Evolutionary conservation across 2,329 filamentous ascomycete genomes (phyloP), one percentile per base, ranked within the genome.

Genomic region (Erysiphe neolycopersici): DNA sequence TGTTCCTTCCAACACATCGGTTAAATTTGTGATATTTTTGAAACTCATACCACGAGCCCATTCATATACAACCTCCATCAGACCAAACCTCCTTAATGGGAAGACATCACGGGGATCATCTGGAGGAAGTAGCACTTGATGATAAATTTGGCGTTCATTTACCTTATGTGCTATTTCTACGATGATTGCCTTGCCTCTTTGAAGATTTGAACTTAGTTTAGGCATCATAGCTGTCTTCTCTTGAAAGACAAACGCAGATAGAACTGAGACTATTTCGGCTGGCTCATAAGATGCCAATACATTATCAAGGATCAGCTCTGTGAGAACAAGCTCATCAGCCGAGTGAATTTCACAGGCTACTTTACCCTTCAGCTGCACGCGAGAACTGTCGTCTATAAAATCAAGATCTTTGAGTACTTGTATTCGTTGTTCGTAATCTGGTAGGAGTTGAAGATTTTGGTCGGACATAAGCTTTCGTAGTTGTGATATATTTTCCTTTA

Each of bases 41-140:
- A 98, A 98, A 43, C 81, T 87, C 83, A 95, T 95, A 22, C 89
- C 89, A 42, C 83, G 68, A 10, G 89, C 89, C 89, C 89, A 98
- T 60, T 98, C 89, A 58, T 95, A 94, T 31, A 98, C 91, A 0
- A 98, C 89, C 60, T 98, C 89, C 58, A 93, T 84, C 45, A 98
- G 69, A 1, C 87, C 89, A 57, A 98, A 98, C 10, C 87, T 71
- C 1, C 85, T 83, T 44, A 77, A 70, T 47, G 75, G 83, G 32
- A 81, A 79, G 55, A 94, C 94, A 59, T 95, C 87, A 54, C 91
- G 93, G 46, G 77, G 79, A 56, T 94, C 87, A 44, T 95, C 87
- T 1, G 78, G 70, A 0, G 80, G 81, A 46, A 92, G 72, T 46
- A 95, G 87, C 29, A 98, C 87, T 61, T 98, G 89, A 55, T 92